Evolutionary conservation across 371 early-diverging fungal species (phyloP).

Genomic region (Conidiobolus incongruus): DNA sequence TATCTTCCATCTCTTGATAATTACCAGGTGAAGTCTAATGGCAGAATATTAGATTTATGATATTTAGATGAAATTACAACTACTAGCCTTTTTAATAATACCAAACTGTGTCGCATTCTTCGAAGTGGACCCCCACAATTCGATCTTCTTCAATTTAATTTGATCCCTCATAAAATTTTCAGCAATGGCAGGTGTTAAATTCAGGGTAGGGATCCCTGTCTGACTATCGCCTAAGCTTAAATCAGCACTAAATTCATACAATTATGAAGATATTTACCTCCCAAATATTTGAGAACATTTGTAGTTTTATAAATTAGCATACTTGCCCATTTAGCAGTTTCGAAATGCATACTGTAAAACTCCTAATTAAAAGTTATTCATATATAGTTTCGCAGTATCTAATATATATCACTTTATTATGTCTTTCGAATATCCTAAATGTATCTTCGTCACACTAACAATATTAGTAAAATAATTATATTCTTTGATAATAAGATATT

Average conservation of each 20-base stretch:
- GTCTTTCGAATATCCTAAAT: neutral
- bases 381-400: neutral
- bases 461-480: neutral
- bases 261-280: slow-evolving; percentile 17
- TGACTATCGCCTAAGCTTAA: slow-evolving; percentile 15
- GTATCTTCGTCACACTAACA: neutral
- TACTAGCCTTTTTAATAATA: neutral
- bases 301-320: slow-evolving; percentile 68
- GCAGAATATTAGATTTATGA: neutral
- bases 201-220: slow-evolving; percentile 48
- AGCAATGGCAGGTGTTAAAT: slow-evolving; percentile 43
- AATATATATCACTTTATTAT: neutral
- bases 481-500: neutral
- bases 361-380: slow-evolving; percentile 11
- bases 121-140: slow-evolving; percentile 55
- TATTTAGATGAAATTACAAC: neutral
- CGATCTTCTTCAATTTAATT: slow-evolving; percentile 40
- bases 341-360: slow-evolving; percentile 70
- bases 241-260: neutral
- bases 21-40: slow-evolving; percentile 79
- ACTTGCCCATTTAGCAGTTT: slow-evolving; percentile 69
- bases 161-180: slow-evolving; percentile 54
- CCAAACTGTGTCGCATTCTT: slow-evolving; percentile 8
- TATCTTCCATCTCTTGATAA: slow-evolving; percentile 68
- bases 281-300: slow-evolving; percentile 73